A percentile compares a stretch with the other conserved stretches of the same genome.
phyloP scores from a whole-genome alignment of 2,329 filamentous ascomycete genomes.

The Apiospora saccharicola region DNA sequence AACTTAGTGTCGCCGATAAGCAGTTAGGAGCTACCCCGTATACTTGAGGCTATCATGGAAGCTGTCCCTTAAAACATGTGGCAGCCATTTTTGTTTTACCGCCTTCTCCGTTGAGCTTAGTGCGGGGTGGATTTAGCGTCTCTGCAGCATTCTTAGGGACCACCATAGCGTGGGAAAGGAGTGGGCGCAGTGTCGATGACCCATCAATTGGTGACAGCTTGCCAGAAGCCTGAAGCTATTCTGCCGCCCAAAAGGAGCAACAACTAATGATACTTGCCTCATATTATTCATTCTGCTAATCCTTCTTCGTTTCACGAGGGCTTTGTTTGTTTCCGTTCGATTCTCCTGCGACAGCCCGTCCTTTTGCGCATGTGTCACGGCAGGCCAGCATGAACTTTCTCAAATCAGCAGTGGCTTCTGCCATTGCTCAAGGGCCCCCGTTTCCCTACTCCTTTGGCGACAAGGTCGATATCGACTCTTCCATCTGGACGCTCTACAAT shows the following conservation, averaged over 20 bases:
- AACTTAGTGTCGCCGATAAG: background rate
- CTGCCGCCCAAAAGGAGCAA: constrained; percentile 5
- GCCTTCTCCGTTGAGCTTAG: constrained; percentile 31
- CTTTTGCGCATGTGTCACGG: constrained; percentile 12
- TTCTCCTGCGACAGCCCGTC: background rate
- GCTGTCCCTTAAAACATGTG: background rate
- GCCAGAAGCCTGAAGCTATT: constrained; percentile 4
- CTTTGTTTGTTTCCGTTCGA: background rate
- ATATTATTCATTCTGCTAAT: background rate
- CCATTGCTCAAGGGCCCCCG: constrained; percentile 91
- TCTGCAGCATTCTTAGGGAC: constrained; percentile 22
- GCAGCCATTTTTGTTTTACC: constrained; percentile 3
- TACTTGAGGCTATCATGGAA: background rate
- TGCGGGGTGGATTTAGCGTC: constrained; percentile 30
- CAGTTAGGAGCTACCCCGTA: background rate
- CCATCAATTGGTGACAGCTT: constrained; percentile 20
- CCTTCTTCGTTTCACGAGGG: constrained; percentile 3
- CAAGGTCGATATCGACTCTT: constrained; percentile 88
- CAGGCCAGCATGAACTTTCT: constrained; percentile 87
- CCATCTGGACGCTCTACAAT: constrained; percentile 96
- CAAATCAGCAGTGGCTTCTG: constrained; percentile 95
- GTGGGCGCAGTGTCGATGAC: constrained; percentile 1
- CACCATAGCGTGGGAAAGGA: background rate
- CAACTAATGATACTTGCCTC: background rate
- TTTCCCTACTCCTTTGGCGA: constrained; percentile 95